Conservation (phyloP, 108 stramenopile genomes). For the Nitzschia sp. region DNA sequence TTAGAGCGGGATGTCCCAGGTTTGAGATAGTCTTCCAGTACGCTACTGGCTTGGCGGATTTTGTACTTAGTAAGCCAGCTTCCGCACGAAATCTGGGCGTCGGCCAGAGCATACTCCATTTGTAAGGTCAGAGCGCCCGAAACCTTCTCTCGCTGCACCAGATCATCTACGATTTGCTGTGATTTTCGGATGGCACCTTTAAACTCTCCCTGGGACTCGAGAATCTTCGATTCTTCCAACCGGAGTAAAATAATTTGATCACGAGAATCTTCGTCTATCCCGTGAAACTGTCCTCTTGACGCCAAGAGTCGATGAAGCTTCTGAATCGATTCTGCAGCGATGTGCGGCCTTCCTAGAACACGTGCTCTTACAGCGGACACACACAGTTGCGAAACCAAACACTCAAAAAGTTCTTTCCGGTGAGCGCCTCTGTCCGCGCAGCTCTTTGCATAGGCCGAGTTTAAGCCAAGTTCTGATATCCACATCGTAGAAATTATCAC, state of each 20-base stretch:
- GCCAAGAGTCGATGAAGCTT: constrained; percentile 1
- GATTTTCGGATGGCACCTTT: constrained; percentile 56
- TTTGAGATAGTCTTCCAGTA: constrained; percentile 64
- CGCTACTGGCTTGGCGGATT: constrained; percentile 56
- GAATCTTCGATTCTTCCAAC: constrained; percentile 76
- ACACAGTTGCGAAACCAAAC: constrained; percentile 48
- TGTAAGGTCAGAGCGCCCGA: not conserved
- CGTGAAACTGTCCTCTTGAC: not conserved
- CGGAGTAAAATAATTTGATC: constrained; percentile 42
- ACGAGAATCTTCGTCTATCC: constrained; percentile 2
- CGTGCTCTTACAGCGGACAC: constrained; percentile 45
- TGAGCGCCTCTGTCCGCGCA: not conserved
- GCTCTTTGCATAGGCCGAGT: not conserved
- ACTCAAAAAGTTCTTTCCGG: constrained; percentile 1
- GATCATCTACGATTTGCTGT: constrained; percentile 57
- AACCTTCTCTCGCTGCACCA: constrained; percentile 24
- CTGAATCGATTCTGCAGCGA: constrained; percentile 36
- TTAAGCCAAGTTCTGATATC: not conserved
- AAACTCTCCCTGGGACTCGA: constrained; percentile 56
- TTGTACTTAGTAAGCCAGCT: constrained; percentile 78
- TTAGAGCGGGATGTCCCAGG: constrained; percentile 57
- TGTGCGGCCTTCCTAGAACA: constrained; percentile 40
- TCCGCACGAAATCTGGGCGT: constrained; percentile 60
- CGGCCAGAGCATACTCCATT: constrained; percentile 35
- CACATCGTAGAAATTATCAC: not conserved